phyloP scores from a whole-genome alignment of 495 filamentous ascomycete species.

The Xylaria venustula region DNA sequence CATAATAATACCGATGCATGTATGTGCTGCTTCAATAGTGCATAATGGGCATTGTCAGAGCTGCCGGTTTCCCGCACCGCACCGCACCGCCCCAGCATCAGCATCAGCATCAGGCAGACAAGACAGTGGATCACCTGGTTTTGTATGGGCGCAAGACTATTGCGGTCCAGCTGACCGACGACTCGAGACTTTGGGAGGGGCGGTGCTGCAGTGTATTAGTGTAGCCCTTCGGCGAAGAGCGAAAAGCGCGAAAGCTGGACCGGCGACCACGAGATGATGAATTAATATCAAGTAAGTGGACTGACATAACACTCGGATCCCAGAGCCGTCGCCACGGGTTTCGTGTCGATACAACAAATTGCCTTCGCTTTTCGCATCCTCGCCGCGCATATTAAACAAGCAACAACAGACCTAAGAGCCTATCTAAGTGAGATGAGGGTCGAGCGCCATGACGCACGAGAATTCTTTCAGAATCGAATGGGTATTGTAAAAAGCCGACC shows the following conservation, averaged over 20 bases:
- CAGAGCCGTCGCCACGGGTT: too few relatives aligned
- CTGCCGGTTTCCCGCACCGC: not conserved
- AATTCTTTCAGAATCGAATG: not conserved
- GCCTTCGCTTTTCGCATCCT: too few relatives aligned
- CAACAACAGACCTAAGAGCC: too few relatives aligned
- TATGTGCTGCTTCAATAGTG: too few relatives aligned
- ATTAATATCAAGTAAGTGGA: not conserved
- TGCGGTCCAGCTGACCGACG: slow-evolving; percentile 5
- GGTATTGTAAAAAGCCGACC: not conserved
- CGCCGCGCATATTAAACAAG: too few relatives aligned
- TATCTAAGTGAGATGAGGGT: too few relatives aligned
- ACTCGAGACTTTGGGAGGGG: slow-evolving; percentile 4
- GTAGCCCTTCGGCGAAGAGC: slow-evolving; percentile 4
- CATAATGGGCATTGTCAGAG: not conserved
- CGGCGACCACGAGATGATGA: not conserved
- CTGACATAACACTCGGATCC: too few relatives aligned
- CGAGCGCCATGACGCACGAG: too few relatives aligned
- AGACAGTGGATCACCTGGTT: slow-evolving; percentile 2
- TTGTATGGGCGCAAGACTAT: not conserved
- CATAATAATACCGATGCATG: not conserved
- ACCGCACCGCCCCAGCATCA: not conserved
- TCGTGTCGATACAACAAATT: too few relatives aligned
- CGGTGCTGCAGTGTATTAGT: not conserved
- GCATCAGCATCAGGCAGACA: slow-evolving; percentile 5
- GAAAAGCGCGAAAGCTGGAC: not conserved